phyloP scores from a whole-genome alignment of 2,329 filamentous ascomycete species.

The Trichoderma sp. region DNA sequence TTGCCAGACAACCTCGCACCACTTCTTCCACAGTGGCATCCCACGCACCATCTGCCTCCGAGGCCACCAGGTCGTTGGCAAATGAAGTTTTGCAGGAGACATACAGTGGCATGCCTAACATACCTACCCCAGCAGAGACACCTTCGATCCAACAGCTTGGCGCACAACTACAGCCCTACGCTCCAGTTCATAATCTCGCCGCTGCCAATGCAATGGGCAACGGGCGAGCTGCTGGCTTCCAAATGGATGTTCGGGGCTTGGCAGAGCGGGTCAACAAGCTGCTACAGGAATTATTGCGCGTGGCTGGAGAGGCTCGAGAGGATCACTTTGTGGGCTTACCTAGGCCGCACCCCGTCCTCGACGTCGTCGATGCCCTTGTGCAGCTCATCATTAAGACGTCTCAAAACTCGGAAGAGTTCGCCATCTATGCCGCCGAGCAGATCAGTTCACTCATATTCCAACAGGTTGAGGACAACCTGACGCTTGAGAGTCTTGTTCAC shows the following conservation, averaged over 20 bases:
- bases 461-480: conserved; percentile 52
- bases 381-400: conserved; percentile 62
- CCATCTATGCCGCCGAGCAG: conserved; percentile 57
- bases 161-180: conserved; percentile 54
- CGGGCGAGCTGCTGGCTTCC: conserved; percentile 48
- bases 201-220: conserved; percentile 41
- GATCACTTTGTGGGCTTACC: conserved; percentile 60
- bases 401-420: conserved; percentile 59
- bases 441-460: conserved; percentile 57
- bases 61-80: conserved; percentile 58
- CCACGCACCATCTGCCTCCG: conserved; percentile 57
- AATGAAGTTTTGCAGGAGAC: conserved; percentile 64
- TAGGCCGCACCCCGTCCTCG: conserved; percentile 57
- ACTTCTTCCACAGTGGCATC: conserved; percentile 51
- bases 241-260: conserved; percentile 51
- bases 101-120: conserved; percentile 53
- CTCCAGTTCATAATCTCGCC: conserved; percentile 45
- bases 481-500: conserved; percentile 60
- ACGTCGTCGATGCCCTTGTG: conserved; percentile 60
- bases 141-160: conserved; percentile 53
- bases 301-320: conserved; percentile 52
- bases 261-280: conserved; percentile 57
- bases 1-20: conserved; percentile 77
- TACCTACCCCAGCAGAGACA: conserved; percentile 60
- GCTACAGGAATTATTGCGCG: conserved; percentile 54